These are phyloP conservation scores for Vaccinium vitisidaea DNA, from an alignment of 148 eudicot genomes.

Conservation along the genomic window DNA sequence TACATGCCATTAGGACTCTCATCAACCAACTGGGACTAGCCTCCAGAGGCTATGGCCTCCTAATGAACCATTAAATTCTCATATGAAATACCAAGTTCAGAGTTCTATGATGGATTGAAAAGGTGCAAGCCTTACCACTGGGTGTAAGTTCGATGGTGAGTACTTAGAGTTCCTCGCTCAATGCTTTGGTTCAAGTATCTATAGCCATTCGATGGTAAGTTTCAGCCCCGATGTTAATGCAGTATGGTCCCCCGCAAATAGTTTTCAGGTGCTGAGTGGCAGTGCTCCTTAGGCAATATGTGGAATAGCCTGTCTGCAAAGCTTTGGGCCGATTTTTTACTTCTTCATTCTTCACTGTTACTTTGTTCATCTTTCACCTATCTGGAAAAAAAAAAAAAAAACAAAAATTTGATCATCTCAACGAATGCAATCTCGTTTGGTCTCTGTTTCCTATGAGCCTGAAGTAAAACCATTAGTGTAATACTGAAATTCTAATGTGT, in stretches of 20 bases:
- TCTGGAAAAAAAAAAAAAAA: not conserved
- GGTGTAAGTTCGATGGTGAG: not conserved
- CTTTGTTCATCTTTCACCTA: not conserved
- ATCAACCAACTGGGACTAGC: not conserved
- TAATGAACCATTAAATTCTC: not conserved
- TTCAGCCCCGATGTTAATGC: not conserved
- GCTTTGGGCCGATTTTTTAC: not conserved
- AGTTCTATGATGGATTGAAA: not conserved
- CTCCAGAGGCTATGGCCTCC: not conserved
- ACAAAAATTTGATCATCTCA: not conserved
- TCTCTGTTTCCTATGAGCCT: not conserved
- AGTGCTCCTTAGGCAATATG: not conserved
- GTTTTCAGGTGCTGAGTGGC: not conserved
- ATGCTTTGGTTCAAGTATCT: not conserved
- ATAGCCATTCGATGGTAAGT: not conserved
- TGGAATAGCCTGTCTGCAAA: not conserved
- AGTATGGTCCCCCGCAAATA: not conserved
- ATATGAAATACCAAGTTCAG: not conserved
- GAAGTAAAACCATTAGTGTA: too few relatives aligned
- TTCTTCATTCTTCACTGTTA: not conserved
- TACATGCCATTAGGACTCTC: not conserved
- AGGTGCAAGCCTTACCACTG: not conserved
- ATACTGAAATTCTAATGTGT: not conserved
- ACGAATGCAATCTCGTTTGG: not conserved
- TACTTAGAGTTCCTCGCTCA: not conserved